Percentiles rank a stretch among this genome's conserved stretches.
phyloP scores from a whole-genome alignment of 768 basidiomycete genomes.

The Trametes sanguinea region DNA sequence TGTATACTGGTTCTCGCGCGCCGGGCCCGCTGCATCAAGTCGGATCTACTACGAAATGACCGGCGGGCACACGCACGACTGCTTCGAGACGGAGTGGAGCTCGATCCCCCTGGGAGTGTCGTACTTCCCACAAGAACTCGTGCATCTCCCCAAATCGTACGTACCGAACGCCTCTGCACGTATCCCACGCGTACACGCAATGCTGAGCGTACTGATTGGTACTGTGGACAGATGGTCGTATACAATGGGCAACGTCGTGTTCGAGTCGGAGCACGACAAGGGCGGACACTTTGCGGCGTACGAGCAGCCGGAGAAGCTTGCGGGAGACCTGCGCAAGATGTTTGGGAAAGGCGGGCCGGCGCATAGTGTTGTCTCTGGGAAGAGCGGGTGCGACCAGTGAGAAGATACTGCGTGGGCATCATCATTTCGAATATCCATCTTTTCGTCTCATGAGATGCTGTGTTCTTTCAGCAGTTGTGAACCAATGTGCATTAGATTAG shows the following conservation, averaged over 20 bases:
- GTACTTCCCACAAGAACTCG: conserved; percentile 34
- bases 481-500: too few species aligned
- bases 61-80: neutral
- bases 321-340: conserved; percentile 54
- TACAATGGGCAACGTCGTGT: conserved; percentile 43
- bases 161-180: neutral
- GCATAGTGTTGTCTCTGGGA: conserved; percentile 47
- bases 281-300: conserved; percentile 64
- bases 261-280: conserved; percentile 46
- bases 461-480: too few species aligned
- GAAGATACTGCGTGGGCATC: too few species aligned
- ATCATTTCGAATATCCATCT: too few species aligned
- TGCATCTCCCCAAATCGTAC: conserved; percentile 23
- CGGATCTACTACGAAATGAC: conserved; percentile 58
- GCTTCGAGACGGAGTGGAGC: conserved; percentile 4
- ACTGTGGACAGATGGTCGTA: conserved; percentile 43
- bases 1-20: conserved; percentile 58
- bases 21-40: conserved; percentile 57
- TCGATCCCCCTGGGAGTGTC: conserved; percentile 33
- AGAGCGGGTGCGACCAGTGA: conserved; percentile 39
- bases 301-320: conserved; percentile 51
- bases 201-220: neutral
- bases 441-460: too few species aligned
- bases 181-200: too few species aligned
- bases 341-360: conserved; percentile 55